phyloP scores from a whole-genome alignment of 2,329 filamentous ascomycete genomes.

The Passalora sequoiae region DNA sequence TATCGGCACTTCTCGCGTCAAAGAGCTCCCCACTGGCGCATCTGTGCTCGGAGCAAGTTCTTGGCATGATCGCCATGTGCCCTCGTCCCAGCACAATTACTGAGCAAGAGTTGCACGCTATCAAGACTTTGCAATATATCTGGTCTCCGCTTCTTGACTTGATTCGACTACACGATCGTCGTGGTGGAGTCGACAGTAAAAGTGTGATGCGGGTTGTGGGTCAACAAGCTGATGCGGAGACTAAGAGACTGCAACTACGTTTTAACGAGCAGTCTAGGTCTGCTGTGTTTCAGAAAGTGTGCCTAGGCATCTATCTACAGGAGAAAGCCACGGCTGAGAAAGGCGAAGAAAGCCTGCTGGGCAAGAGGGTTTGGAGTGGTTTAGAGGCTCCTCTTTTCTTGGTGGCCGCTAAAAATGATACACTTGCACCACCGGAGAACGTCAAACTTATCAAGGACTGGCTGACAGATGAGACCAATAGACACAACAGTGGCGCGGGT shows the following conservation, averaged over 20 bases:
- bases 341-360: conserved; percentile 55
- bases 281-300: conserved; percentile 76
- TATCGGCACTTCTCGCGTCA: conserved; percentile 67
- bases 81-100: conserved; percentile 59
- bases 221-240: conserved; percentile 57
- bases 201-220: conserved; percentile 78
- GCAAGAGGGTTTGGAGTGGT: conserved; percentile 64
- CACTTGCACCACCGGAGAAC: conserved; percentile 66
- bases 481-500: conserved; percentile 8
- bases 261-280: conserved; percentile 83
- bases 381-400: conserved; percentile 71
- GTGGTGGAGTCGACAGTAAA: conserved; percentile 69
- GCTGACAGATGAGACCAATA: conserved; percentile 19
- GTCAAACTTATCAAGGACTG: conserved; percentile 60
- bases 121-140: conserved; percentile 59
- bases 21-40: conserved; percentile 50
- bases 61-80: conserved; percentile 75
- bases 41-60: conserved; percentile 54
- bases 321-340: conserved; percentile 8
- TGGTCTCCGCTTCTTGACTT: conserved; percentile 70
- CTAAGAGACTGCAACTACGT: conserved; percentile 61
- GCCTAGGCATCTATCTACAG: conserved; percentile 54
- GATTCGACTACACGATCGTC: conserved; percentile 70
- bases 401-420: conserved; percentile 71
- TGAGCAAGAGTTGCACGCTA: conserved; percentile 36